Evolutionary conservation across 2,329 filamentous ascomycete species (phyloP).

Genomic region (Penicillium brevicompactum): DNA sequence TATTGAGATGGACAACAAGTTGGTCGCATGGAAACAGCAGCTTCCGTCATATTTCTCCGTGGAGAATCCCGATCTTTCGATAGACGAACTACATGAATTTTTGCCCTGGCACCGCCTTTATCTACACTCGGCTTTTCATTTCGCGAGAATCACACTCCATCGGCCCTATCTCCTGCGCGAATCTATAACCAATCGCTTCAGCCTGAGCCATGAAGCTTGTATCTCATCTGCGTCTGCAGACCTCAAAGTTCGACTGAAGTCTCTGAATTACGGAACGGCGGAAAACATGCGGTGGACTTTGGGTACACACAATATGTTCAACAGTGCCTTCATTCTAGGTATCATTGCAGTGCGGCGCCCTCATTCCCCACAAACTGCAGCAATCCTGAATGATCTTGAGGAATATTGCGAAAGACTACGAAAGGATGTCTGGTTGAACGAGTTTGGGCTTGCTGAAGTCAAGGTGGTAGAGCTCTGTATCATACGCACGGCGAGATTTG

Average conservation of each 20-base stretch:
- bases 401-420: slow-evolving; percentile 47
- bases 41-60: slow-evolving; percentile 41
- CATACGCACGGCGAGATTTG: slow-evolving; percentile 12
- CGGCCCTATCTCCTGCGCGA: slow-evolving; percentile 43
- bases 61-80: slow-evolving; percentile 33
- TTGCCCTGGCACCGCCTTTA: slow-evolving; percentile 43
- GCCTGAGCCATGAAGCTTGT: slow-evolving; percentile 44
- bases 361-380: slow-evolving; percentile 22
- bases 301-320: slow-evolving; percentile 45
- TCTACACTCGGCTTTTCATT: slow-evolving; percentile 45
- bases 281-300: slow-evolving; percentile 40
- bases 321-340: slow-evolving; percentile 45
- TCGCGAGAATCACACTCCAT: slow-evolving; percentile 45
- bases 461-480: slow-evolving; percentile 49
- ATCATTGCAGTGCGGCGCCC: slow-evolving; percentile 42
- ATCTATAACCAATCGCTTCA: slow-evolving; percentile 45
- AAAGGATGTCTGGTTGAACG: slow-evolving; percentile 45
- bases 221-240: slow-evolving; percentile 46
- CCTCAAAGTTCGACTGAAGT: slow-evolving; percentile 39
- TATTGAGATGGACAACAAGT: slow-evolving; percentile 36
- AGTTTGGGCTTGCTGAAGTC: slow-evolving; percentile 46
- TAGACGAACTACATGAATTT: slow-evolving; percentile 32
- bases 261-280: slow-evolving; percentile 26
- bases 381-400: slow-evolving; percentile 41
- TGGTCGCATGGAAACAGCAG: slow-evolving; percentile 34